Evolutionary conservation across 192 early-diverging fungal genomes (phyloP).

Genomic region (Coemansia aciculifera): DNA sequence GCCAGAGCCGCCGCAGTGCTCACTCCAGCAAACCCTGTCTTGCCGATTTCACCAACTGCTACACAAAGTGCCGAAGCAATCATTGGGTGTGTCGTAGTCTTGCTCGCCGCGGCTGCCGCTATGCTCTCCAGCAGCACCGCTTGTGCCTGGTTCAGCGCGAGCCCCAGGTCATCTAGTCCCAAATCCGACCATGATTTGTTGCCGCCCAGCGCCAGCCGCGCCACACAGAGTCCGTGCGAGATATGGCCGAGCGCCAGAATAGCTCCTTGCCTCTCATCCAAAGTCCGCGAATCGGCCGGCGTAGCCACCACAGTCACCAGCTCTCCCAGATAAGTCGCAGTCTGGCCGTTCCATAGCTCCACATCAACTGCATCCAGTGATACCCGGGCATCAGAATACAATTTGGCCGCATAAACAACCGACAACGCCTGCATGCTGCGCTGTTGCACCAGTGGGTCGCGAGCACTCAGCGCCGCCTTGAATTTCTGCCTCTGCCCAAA

Average conservation of each 20-base stretch:
- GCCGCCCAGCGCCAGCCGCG: conserved; percentile 9
- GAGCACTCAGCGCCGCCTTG: conserved; percentile 16
- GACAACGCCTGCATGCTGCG: conserved; percentile 28
- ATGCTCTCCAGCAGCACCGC: not conserved
- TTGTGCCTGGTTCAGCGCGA: not conserved
- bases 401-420: conserved; percentile 23
- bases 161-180: conserved; percentile 15
- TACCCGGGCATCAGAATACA: conserved; percentile 8
- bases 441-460: conserved; percentile 21
- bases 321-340: conserved; percentile 9
- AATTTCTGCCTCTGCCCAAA: conserved; percentile 22
- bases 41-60: conserved; percentile 72
- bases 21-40: not conserved
- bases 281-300: conserved; percentile 17
- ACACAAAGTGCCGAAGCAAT: conserved; percentile 63
- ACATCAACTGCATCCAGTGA: not conserved
- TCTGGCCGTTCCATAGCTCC: conserved; percentile 25
- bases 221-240: conserved; percentile 33
- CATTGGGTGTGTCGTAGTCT: conserved; percentile 49
- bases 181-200: conserved; percentile 27
- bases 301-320: conserved; percentile 11
- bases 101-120: conserved; percentile 1
- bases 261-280: conserved; percentile 69
- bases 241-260: conserved; percentile 71
- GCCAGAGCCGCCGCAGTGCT: not conserved